Conservation (phyloP, 2,329 filamentous ascomycete species). For the Hypoxylon sp. region DNA sequence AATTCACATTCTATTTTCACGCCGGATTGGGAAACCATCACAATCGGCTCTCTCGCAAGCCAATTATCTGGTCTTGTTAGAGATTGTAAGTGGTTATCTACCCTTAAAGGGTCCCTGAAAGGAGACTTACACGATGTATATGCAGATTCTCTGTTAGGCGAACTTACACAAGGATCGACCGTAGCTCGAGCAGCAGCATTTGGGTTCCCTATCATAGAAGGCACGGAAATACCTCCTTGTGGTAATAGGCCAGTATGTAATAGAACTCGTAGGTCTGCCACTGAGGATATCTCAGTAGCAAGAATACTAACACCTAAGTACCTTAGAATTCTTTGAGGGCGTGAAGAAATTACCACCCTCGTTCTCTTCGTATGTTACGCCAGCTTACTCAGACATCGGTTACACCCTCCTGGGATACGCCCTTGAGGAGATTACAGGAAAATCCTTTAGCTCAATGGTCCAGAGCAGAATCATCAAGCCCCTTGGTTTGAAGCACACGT, state of each 20-base stretch:
- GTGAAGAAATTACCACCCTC: conserved; percentile 53
- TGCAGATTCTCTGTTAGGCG: conserved; percentile 47
- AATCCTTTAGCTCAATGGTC: conserved; percentile 53
- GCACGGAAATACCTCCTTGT: conserved; percentile 53
- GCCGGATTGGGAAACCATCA: conserved; percentile 50
- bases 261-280: conserved; percentile 46
- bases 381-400: conserved; percentile 58
- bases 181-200: conserved; percentile 39
- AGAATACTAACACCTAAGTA: conserved; percentile 10
- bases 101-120: not conserved
- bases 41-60: conserved; percentile 48
- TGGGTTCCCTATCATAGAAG: conserved; percentile 52
- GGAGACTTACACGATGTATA: not conserved
- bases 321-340: conserved; percentile 52
- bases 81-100: conserved; percentile 51
- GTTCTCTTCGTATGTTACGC: conserved; percentile 55
- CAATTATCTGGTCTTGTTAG: conserved; percentile 55
- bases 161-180: conserved; percentile 46
- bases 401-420: conserved; percentile 58
- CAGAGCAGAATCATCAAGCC: conserved; percentile 54
- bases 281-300: conserved; percentile 14
- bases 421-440: conserved; percentile 56
- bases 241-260: conserved; percentile 53
- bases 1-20: conserved; percentile 49
- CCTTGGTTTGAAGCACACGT: conserved; percentile 55